A percentile compares a stretch with the other conserved stretches of the same genome.
These are phyloP conservation scores for Clohesyomyces aquaticus DNA, from an alignment of 495 filamentous ascomycete species.

Conservation along the genomic window DNA sequence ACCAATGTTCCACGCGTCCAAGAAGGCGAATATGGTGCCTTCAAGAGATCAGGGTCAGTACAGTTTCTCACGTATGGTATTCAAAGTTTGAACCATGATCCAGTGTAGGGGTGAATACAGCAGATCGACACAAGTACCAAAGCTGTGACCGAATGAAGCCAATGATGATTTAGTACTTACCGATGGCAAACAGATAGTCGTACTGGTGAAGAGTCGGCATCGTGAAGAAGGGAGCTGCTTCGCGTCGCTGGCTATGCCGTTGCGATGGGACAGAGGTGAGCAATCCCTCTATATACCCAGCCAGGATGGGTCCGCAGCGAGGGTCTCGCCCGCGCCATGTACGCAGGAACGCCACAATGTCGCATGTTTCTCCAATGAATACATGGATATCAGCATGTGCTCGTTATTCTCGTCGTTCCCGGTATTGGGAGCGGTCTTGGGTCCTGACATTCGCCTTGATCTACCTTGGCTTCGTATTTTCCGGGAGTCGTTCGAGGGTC, in stretches of 20 bases:
- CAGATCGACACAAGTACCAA: no score
- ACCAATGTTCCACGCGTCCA: conserved; percentile 72
- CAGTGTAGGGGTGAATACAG: no score
- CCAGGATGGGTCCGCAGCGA: no score
- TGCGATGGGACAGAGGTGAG: conserved; percentile 2
- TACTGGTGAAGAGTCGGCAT: conserved; percentile 37
- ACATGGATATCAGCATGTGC: neutral
- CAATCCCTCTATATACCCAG: neutral
- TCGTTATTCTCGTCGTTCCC: neutral
- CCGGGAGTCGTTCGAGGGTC: no score
- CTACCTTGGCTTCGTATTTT: no score
- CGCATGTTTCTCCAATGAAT: conserved; percentile 1
- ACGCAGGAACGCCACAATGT: no score
- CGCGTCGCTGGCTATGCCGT: neutral
- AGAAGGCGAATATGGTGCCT: conserved; percentile 67
- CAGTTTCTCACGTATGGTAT: no score
- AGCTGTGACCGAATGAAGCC: no score
- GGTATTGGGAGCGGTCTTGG: neutral
- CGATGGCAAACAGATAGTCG: conserved; percentile 43
- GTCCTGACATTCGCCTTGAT: neutral
- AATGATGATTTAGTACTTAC: no score
- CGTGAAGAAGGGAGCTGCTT: neutral
- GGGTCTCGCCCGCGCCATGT: no score
- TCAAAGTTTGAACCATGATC: no score
- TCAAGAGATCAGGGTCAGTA: no score